A percentile compares a stretch with the other conserved stretches of the same genome.
phyloP scores from a whole-genome alignment of 306 rosid species.

The Gastrolobium villosum region DNA sequence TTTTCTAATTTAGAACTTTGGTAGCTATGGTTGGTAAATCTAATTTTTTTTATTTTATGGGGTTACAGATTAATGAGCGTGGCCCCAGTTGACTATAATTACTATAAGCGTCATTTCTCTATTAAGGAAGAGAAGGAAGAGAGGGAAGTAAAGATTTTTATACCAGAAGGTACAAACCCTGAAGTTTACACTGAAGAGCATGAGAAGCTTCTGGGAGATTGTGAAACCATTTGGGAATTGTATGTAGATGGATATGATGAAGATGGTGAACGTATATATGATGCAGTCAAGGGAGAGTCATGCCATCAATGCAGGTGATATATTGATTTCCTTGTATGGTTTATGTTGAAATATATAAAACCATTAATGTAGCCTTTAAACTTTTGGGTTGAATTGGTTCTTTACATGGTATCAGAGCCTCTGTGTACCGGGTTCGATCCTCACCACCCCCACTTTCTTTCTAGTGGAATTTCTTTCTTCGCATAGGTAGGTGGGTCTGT shows the following conservation, averaged over 20 bases:
- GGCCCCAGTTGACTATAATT: constrained; percentile 63
- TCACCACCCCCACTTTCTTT: too few species aligned
- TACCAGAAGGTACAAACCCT: constrained; percentile 67
- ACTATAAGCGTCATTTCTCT: neutral
- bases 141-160: constrained; percentile 50
- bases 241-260: constrained; percentile 75
- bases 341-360: too few species aligned
- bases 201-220: constrained; percentile 76
- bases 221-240: constrained; percentile 66
- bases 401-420: too few species aligned
- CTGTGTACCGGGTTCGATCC: too few species aligned
- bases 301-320: constrained; percentile 91
- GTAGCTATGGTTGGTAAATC: constrained; percentile 8
- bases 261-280: constrained; percentile 72
- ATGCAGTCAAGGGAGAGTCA: constrained; percentile 66
- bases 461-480: too few species aligned
- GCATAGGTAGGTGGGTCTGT: too few species aligned
- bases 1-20: neutral
- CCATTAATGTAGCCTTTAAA: too few species aligned
- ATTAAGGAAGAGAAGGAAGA: constrained; percentile 21
- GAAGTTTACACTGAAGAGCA: constrained; percentile 82
- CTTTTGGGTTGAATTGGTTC: too few species aligned
- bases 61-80: constrained; percentile 66
- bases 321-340: neutral
- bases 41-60: constrained; percentile 28